Percentiles rank a stretch among this genome's conserved stretches.
phyloP scores from a whole-genome alignment of 108 stramenopile genomes.

The Cyclostephanos tholiformis region DNA sequence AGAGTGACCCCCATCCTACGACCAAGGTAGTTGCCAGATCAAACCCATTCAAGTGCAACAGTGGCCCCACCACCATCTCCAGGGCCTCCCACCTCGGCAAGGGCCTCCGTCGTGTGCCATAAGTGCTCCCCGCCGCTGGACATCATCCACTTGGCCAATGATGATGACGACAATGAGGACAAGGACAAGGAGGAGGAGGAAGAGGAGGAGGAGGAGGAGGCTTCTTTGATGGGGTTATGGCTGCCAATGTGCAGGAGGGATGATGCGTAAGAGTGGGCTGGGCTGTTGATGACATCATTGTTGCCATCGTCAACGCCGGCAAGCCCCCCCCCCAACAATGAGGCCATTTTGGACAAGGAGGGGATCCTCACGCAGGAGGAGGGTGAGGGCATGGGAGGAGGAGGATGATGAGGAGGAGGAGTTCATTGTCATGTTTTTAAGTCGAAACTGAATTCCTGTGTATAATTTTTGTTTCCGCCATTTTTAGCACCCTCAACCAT shows the following conservation, averaged over 20 bases:
- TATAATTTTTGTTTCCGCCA: too few relatives aligned
- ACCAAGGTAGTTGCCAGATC: conserved; percentile 4
- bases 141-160: conserved; percentile 35
- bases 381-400: conserved; percentile 61
- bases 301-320: background rate
- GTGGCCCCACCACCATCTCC: conserved; percentile 75
- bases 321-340: conserved; percentile 1
- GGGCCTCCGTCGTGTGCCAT: conserved; percentile 65
- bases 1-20: conserved; percentile 1
- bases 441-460: too few relatives aligned
- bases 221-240: background rate
- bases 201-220: conserved; percentile 4
- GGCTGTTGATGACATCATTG: conserved; percentile 15
- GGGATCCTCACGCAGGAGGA: conserved; percentile 76
- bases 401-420: too few relatives aligned
- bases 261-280: conserved; percentile 72
- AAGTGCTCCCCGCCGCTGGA: conserved; percentile 41
- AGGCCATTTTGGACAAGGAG: conserved; percentile 62
- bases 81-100: conserved; percentile 81
- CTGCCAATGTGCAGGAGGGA: conserved; percentile 58
- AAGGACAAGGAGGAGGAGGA: background rate
- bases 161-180: too few relatives aligned
- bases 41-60: conserved; percentile 75
- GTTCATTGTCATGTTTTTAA: too few relatives aligned
- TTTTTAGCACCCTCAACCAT: too few relatives aligned